phyloP scores from a whole-genome alignment of 352 stramenopile genomes.

The Pythium volutum region DNA sequence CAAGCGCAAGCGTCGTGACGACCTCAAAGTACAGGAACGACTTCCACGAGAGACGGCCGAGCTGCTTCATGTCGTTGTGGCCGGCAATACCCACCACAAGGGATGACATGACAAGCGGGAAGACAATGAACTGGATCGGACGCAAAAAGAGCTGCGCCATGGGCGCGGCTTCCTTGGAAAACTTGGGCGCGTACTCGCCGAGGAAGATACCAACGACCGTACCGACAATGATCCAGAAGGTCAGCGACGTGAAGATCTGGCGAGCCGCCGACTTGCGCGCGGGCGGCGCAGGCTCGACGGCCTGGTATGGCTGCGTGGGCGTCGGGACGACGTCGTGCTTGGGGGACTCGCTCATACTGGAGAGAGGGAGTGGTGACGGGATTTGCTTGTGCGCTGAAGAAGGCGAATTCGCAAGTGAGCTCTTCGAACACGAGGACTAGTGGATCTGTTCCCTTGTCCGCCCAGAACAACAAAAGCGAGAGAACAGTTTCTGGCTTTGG shows the following conservation, averaged over 20 bases:
- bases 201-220: constrained; percentile 50
- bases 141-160: constrained; percentile 60
- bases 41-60: constrained; percentile 50
- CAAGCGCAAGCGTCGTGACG: constrained; percentile 42
- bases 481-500: background rate
- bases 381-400: background rate
- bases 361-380: background rate
- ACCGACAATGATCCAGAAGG: constrained; percentile 57
- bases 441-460: background rate
- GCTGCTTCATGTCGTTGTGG: constrained; percentile 58
- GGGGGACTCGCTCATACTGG: constrained; percentile 2
- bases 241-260: constrained; percentile 47
- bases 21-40: constrained; percentile 26
- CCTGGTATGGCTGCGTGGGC: constrained; percentile 27
- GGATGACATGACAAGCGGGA: constrained; percentile 60
- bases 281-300: constrained; percentile 22
- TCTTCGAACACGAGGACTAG: background rate
- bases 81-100: constrained; percentile 53
- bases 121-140: constrained; percentile 25
- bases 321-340: constrained; percentile 1
- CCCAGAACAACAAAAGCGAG: background rate
- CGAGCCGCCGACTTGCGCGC: constrained; percentile 27
- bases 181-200: constrained; percentile 41
- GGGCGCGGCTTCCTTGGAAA: constrained; percentile 44
- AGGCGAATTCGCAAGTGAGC: constrained; percentile 5